These are phyloP conservation scores for Dactylellina leptospora DNA, from an alignment of 2,329 filamentous ascomycete species.

Conservation along the genomic window DNA sequence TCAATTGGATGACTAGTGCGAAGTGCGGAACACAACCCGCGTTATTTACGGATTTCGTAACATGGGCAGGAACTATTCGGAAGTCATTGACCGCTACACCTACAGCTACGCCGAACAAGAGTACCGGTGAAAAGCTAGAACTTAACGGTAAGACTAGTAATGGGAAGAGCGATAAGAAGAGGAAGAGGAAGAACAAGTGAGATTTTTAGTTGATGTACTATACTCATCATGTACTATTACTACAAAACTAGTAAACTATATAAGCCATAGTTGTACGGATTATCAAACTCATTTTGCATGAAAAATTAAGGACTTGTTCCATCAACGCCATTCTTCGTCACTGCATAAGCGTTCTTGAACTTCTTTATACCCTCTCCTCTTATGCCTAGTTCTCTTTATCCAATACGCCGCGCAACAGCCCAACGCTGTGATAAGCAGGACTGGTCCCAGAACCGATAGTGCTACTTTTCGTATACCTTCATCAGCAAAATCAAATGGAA, in stretches of 20 bases:
- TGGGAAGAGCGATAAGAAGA: constrained; percentile 32
- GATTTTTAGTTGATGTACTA: not conserved
- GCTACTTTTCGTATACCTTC: constrained; percentile 1
- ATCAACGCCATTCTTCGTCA: constrained; percentile 43
- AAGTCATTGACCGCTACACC: constrained; percentile 14
- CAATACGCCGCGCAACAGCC: not conserved
- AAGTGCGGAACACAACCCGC: constrained; percentile 41
- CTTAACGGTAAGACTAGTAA: constrained; percentile 14
- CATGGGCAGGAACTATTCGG: constrained; percentile 45
- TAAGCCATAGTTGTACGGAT: too few relatives aligned
- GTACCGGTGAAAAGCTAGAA: constrained; percentile 25
- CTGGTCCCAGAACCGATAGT: constrained; percentile 13
- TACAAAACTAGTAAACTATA: too few relatives aligned
- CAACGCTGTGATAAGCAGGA: constrained; percentile 5
- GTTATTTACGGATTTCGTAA: constrained; percentile 47
- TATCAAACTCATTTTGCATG: too few relatives aligned
- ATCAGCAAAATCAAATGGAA: too few relatives aligned
- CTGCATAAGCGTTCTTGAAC: constrained; percentile 10
- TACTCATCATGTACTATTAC: too few relatives aligned
- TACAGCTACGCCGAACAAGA: not conserved
- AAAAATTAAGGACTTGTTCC: not conserved
- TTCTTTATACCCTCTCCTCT: constrained; percentile 30
- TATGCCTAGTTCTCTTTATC: constrained; percentile 5
- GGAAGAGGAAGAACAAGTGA: constrained; percentile 39
- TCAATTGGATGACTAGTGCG: constrained; percentile 31